These are phyloP conservation scores for Bimuria novae-zelandiae DNA, from an alignment of 2,329 filamentous ascomycete species.

Conservation along the genomic window DNA sequence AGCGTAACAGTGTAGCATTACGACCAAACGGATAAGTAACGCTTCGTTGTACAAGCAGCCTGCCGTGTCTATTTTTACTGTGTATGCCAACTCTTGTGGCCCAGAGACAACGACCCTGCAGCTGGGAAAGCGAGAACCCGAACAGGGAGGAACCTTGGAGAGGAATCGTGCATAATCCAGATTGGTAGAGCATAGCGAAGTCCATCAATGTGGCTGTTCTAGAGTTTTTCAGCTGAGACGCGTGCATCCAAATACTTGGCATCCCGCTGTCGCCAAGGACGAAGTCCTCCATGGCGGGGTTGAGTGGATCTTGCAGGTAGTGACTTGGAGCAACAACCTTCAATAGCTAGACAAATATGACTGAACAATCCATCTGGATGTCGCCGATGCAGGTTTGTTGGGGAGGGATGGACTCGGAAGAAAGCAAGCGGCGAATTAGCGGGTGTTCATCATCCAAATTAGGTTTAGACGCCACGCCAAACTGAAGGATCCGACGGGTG, in stretches of 20 bases:
- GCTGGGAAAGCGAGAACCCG: too few relatives aligned
- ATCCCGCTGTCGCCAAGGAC: background rate
- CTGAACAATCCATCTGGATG: background rate
- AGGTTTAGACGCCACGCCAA: background rate
- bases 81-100: too few relatives aligned
- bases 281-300: background rate
- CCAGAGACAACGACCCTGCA: too few relatives aligned
- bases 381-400: background rate
- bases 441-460: background rate
- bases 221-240: conserved; percentile 24
- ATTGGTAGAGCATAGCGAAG: conserved; percentile 14
- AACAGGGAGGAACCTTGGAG: too few relatives aligned
- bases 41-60: too few relatives aligned
- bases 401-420: background rate
- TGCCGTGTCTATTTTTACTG: too few relatives aligned
- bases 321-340: background rate
- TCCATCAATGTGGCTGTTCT: conserved; percentile 18
- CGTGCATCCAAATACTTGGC: conserved; percentile 9
- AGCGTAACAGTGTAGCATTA: too few relatives aligned
- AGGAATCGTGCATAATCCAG: background rate
- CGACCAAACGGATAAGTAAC: too few relatives aligned
- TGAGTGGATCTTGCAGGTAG: background rate
- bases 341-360: background rate
- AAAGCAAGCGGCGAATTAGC: background rate
- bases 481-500: background rate